Evolutionary conservation across 208 protist species (phyloP).

Genomic region (Herpetomonas tarakana): DNA sequence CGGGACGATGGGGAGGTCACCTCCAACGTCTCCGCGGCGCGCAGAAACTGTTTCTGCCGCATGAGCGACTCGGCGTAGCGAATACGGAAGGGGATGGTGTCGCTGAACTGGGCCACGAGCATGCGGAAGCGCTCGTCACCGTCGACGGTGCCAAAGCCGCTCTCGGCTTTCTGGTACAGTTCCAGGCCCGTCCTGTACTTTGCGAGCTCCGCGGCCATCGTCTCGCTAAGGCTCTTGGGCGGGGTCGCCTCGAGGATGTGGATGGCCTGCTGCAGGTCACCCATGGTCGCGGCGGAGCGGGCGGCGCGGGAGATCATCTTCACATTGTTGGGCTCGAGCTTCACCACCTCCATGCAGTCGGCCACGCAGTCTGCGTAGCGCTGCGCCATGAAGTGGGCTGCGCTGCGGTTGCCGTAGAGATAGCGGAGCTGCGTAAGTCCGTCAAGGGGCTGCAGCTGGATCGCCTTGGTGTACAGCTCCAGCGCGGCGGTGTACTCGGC

Average conservation of each 20-base stretch:
- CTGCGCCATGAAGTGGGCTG: slow-evolving; percentile 85
- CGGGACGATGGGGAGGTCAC: slow-evolving; percentile 44
- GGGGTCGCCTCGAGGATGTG: slow-evolving; percentile 54
- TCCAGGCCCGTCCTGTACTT: slow-evolving; percentile 62
- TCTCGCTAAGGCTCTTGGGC: slow-evolving; percentile 25
- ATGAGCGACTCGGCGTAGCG: slow-evolving; percentile 77
- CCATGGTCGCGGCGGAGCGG: slow-evolving; percentile 73
- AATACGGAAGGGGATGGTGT: slow-evolving; percentile 66
- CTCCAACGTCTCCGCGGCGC: slow-evolving; percentile 65
- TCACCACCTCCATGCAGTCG: slow-evolving; percentile 76
- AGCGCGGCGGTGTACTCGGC: slow-evolving; percentile 77
- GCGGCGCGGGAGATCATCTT: slow-evolving; percentile 76
- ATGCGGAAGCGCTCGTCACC: slow-evolving; percentile 81
- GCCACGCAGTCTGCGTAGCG: slow-evolving; percentile 74
- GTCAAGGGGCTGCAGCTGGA: slow-evolving; percentile 64
- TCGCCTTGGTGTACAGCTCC: slow-evolving; percentile 84
- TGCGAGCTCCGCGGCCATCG: slow-evolving; percentile 36
- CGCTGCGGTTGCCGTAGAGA: slow-evolving; percentile 86
- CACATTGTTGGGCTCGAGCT: slow-evolving; percentile 63
- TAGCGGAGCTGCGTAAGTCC: slow-evolving; percentile 45
- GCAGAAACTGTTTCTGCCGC: slow-evolving; percentile 53
- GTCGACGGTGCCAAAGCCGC: slow-evolving; percentile 62
- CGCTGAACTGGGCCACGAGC: slow-evolving; percentile 78
- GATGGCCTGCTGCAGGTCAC: slow-evolving; percentile 66
- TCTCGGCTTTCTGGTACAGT: slow-evolving; percentile 56